Conservation (phyloP, 495 filamentous ascomycete genomes). For the Darksidea phi region DNA sequence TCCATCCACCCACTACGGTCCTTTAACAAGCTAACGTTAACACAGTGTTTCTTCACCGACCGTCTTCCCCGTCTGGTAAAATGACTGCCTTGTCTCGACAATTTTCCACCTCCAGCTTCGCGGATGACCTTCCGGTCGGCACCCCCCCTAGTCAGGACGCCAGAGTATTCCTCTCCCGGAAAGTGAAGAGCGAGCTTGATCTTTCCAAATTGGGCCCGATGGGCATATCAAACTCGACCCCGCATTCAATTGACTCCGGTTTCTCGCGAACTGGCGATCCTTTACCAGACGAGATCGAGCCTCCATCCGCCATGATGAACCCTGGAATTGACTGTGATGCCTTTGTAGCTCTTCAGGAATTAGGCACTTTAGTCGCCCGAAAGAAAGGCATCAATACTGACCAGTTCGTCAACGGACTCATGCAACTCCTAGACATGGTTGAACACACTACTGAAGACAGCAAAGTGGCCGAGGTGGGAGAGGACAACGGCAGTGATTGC, state of each 20-base stretch:
- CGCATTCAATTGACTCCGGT: slow-evolving; percentile 30
- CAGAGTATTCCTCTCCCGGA: slow-evolving; percentile 20
- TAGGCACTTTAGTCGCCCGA: slow-evolving; percentile 25
- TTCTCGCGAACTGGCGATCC: slow-evolving; percentile 40
- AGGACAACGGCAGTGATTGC: not conserved
- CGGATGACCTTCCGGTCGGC: slow-evolving; percentile 27
- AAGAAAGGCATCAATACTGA: slow-evolving; percentile 24
- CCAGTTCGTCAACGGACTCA: slow-evolving; percentile 18
- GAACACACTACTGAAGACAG: not conserved
- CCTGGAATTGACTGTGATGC: slow-evolving; percentile 18
- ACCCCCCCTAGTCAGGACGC: slow-evolving; percentile 17
- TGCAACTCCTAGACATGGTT: slow-evolving; percentile 18
- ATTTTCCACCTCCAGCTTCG: slow-evolving; percentile 17
- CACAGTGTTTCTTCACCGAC: slow-evolving; percentile 32
- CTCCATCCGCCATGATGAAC: slow-evolving; percentile 3
- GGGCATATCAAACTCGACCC: not conserved
- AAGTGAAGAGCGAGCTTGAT: slow-evolving; percentile 26
- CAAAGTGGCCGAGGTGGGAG: not conserved
- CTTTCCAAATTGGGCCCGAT: slow-evolving; percentile 8
- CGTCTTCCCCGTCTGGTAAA: slow-evolving; percentile 35
- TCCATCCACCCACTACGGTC: not conserved
- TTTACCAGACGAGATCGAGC: slow-evolving; percentile 38
- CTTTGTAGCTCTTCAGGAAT: slow-evolving; percentile 25
- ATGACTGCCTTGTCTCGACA: slow-evolving; percentile 39
- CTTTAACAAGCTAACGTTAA: not conserved